Evolutionary conservation across 2,329 filamentous ascomycete species (phyloP), one percentile per base, ranked within the genome.

Genomic region (Emergomyces orientalis): DNA sequence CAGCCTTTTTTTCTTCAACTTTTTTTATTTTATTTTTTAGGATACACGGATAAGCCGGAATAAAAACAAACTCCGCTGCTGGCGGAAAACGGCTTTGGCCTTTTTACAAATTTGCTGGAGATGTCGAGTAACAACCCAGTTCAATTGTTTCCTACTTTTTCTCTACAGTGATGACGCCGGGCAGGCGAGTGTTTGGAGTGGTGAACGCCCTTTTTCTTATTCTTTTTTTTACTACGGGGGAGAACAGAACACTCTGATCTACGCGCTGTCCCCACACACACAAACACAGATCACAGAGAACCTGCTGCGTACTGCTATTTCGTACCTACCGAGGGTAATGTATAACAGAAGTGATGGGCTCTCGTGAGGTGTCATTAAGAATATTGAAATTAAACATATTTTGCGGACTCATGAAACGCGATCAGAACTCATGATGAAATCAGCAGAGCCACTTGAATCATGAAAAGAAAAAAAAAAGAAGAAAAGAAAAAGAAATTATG

Each of bases 61-160:
- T 25, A 2, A 17, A 34, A 54, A 54, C 45, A 49, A 49, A n/a
- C 51, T n/a, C 51, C 51, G 6, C 51, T n/a, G 17, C 72, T 82
- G 2, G 82, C 85, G 3, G 80, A 81, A 62, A 81, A 17, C 47
- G 22, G 11, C n/a, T 47, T 47, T 52, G 27, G 49, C 7, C 4
- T 32, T 32, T 52, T 27, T 3, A 52, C n/a, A 47, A 22, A 3
- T 25, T 22, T 25, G 45, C 43, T 47, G n/a, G 43, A 6, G 7
- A 5, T 45, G 41, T 22, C 6, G 41, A n/a, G 5, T 8, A 45
- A n/a, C 19, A n/a, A 9, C 41, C 41, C n/a, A 19, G 17, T 7
- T 19, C 5, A n/a, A 19, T 7, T 7, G 17, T 7, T n/a, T 45
- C 41, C 1, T 45, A n/a, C 14, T 45, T 8, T 47, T 8, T 5